Base-by-base conservation (phyloP, 1,139 yeast species). In the Geotrichum cucujoidarum region DNA sequence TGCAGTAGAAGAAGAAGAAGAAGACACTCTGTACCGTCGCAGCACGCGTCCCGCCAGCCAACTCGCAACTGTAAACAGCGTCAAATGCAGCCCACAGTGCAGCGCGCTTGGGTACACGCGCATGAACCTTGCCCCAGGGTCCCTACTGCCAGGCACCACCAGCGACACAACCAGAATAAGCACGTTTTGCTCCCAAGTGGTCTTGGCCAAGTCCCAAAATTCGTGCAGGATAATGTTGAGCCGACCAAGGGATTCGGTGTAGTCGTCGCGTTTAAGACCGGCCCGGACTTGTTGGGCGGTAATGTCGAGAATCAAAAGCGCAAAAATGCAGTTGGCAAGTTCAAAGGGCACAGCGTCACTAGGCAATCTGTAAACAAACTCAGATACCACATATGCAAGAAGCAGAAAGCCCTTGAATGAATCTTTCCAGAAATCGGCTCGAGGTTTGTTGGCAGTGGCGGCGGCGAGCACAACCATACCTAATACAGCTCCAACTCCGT, bases 41-140 rank as follows among this genome's bases (percentile, higher is more conserved):
- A 39, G 42, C 25, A 29, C 35, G n/a, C 32, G 42, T 4, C 42
- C 42, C 2, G 24, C 34, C 16, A 39, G 22, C 42, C 42, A 39
- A 2, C 35, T 24, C 14, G 42, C 42, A 20, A 14, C 13, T 13
- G 42, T 39, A 29, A 39, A 29, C 34, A 39, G 13, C 8, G 25
- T 30, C 21, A 39, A 29, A 29, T 39, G 42, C 20, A 39, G 35
- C 2, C 30, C 35, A 20, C 42, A 39, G 13, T 39, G 25, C 13
- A 39, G 32, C 10, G 42, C 27, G 6, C 25, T 29, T 4, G 27
- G 17, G 16, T 14, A 29, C 4, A 39, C 27, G 4, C 35, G 21
- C 13, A 39, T 4, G 18, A 27, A 27, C 14, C 16, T 38, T 11
- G 21, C n/a, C 4, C 21, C 5, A 17, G 14, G 20, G 22, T 17